phyloP scores from a whole-genome alignment of 352 stramenopile species.

The Pythium utonaiense region DNA sequence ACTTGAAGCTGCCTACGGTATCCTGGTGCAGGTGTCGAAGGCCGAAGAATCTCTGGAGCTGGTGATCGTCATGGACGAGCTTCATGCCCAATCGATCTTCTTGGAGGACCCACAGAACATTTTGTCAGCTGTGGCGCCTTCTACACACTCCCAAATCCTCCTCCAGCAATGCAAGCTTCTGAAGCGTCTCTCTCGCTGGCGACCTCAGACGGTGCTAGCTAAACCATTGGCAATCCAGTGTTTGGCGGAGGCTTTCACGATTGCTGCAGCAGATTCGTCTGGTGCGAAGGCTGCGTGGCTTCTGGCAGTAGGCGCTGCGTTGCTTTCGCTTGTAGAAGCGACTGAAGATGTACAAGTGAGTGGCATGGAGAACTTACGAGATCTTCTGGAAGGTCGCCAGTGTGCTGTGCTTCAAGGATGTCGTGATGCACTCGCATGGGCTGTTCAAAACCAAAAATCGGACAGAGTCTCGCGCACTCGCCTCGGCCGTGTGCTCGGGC shows the following conservation, averaged over 20 bases:
- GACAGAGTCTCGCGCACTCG: not conserved
- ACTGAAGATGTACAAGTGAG: not conserved
- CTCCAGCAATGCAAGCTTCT: conserved; percentile 20
- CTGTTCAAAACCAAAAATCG: not conserved
- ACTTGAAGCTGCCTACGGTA: conserved; percentile 7
- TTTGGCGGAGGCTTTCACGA: not conserved
- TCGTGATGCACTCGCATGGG: not conserved
- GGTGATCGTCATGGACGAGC: conserved; percentile 10
- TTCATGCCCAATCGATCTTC: conserved; percentile 15
- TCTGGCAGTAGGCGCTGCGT: not conserved
- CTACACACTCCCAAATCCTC: not conserved
- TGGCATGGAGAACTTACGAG: not conserved
- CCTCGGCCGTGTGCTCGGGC: not conserved
- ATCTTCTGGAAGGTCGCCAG: not conserved
- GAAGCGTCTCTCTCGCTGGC: conserved; percentile 5
- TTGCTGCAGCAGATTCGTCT: not conserved
- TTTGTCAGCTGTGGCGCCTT: not conserved
- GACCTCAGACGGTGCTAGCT: not conserved
- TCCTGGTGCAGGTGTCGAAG: conserved; percentile 15
- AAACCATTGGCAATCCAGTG: not conserved
- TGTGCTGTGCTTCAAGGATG: conserved; percentile 6
- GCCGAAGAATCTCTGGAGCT: conserved; percentile 1
- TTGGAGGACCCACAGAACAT: conserved; percentile 12
- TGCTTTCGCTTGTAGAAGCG: not conserved
- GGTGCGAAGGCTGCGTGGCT: not conserved